A percentile compares a stretch with the other conserved stretches of the same genome.
These are phyloP conservation scores for Lactarius sanguifluus DNA, from an alignment of 768 basidiomycete species.

Conservation along the genomic window DNA sequence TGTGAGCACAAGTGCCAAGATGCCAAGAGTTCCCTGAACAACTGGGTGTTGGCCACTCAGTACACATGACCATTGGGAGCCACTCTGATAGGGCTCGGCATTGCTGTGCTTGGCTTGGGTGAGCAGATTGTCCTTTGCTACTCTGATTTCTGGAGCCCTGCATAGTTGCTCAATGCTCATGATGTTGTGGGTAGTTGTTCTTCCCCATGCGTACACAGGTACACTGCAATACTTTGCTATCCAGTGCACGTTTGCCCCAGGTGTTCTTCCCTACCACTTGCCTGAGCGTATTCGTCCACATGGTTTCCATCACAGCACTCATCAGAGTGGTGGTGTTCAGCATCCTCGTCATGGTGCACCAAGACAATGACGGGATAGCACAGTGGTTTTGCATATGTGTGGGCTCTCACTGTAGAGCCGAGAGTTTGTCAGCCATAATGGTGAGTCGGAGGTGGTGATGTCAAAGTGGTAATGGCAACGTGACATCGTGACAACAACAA, in stretches of 20 bases:
- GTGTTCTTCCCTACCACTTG: slow-evolving; percentile 47
- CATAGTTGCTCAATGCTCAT: neutral
- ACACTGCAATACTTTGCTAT: slow-evolving; percentile 42
- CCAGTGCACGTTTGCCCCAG: slow-evolving; percentile 40
- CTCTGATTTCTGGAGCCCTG: neutral
- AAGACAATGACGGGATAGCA: neutral
- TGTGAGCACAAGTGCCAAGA: slow-evolving; percentile 29
- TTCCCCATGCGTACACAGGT: slow-evolving; percentile 31
- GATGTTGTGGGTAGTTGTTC: neutral
- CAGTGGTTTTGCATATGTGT: neutral
- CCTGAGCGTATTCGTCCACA: slow-evolving; percentile 36
- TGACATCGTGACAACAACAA: too few relatives aligned
- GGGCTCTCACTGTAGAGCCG: neutral
- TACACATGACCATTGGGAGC: too few relatives aligned
- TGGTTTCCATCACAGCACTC: slow-evolving; percentile 35
- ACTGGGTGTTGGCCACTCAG: too few relatives aligned
- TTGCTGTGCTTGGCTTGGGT: slow-evolving; percentile 40
- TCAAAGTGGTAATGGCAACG: too few relatives aligned
- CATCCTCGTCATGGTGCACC: slow-evolving; percentile 36
- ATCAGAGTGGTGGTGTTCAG: slow-evolving; percentile 40
- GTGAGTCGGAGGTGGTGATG: too few relatives aligned
- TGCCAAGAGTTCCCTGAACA: slow-evolving; percentile 20
- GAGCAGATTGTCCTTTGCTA: slow-evolving; percentile 7
- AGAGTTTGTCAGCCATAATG: neutral
- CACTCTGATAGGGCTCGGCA: slow-evolving; percentile 39